These are phyloP conservation scores for Limtongia smithiae DNA, from an alignment of 805 yeast species.

Conservation along the genomic window DNA sequence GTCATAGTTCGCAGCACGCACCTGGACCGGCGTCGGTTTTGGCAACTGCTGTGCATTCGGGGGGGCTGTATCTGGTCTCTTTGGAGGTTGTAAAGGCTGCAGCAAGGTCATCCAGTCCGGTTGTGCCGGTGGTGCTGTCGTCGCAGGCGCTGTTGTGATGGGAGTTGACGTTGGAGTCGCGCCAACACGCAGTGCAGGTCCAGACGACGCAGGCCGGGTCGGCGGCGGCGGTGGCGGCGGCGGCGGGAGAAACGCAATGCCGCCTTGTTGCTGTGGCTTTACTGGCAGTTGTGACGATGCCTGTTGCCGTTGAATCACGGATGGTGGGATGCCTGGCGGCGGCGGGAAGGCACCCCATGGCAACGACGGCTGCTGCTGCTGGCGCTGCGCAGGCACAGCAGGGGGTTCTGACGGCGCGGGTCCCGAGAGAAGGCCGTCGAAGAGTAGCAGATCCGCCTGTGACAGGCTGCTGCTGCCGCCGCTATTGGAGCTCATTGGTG, in stretches of 20 bases:
- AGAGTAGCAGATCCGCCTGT: slow-evolving; percentile 19
- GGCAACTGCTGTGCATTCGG: not conserved
- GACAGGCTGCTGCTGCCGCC: not conserved
- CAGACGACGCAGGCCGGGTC: not conserved
- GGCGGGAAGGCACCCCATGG: not conserved
- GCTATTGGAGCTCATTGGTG: not conserved
- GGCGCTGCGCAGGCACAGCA: not conserved
- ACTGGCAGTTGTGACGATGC: no score
- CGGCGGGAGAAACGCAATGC: slow-evolving; percentile 15
- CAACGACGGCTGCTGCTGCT: not conserved
- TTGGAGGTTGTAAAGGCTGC: no score
- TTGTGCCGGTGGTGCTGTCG: no score
- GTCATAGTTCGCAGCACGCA: slow-evolving; percentile 1
- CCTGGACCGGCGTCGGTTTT: not conserved
- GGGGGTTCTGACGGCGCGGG: not conserved
- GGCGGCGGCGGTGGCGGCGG: slow-evolving; percentile 1
- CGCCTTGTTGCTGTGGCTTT: not conserved
- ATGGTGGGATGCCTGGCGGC: not conserved
- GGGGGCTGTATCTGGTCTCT: no score
- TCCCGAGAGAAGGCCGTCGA: slow-evolving; percentile 23
- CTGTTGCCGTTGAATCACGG: no score
- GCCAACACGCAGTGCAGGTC: no score
- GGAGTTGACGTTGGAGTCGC: no score
- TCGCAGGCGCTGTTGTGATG: no score
- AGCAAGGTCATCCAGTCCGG: no score